Evolutionary conservation across 371 early-diverging fungal genomes (phyloP).

Genomic region (Mortierella sp.): DNA sequence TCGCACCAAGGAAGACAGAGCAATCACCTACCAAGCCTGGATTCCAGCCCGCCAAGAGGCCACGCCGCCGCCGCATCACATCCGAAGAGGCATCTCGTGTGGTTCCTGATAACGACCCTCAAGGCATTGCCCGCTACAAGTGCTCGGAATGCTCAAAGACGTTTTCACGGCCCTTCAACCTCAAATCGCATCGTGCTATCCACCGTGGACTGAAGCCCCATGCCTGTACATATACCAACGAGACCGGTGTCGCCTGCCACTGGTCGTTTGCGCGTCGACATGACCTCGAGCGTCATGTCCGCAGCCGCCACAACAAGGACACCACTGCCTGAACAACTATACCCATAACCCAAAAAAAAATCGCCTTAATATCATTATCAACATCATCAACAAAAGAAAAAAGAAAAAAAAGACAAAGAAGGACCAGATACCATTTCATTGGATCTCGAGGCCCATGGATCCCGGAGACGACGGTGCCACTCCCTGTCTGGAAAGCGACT

Average conservation of each 20-base stretch:
- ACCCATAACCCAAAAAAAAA: too few species aligned
- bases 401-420: too few species aligned
- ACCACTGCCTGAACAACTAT: conserved; percentile 30
- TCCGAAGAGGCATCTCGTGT: conserved; percentile 42
- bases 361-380: too few species aligned
- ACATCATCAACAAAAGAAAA: too few species aligned
- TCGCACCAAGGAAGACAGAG: conserved; percentile 34
- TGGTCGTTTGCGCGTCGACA: conserved; percentile 77
- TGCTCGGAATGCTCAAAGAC: conserved; percentile 45
- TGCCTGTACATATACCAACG: conserved; percentile 54
- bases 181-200: conserved; percentile 65
- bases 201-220: conserved; percentile 69
- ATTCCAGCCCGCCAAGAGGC: conserved; percentile 36
- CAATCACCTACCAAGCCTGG: conserved; percentile 50
- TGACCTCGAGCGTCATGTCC: conserved; percentile 73
- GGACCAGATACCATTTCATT: too few species aligned
- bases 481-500: too few species aligned
- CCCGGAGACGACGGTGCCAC: too few species aligned
- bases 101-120: conserved; percentile 32
- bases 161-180: conserved; percentile 46
- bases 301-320: conserved; percentile 56
- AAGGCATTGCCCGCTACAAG: conserved; percentile 35
- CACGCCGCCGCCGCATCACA: conserved; percentile 48
- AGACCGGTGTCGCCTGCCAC: conserved; percentile 51
- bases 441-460: too few species aligned